Base-by-base conservation (phyloP, 2,329 filamentous ascomycete genomes). In the Lachnum nothofagi region DNA sequence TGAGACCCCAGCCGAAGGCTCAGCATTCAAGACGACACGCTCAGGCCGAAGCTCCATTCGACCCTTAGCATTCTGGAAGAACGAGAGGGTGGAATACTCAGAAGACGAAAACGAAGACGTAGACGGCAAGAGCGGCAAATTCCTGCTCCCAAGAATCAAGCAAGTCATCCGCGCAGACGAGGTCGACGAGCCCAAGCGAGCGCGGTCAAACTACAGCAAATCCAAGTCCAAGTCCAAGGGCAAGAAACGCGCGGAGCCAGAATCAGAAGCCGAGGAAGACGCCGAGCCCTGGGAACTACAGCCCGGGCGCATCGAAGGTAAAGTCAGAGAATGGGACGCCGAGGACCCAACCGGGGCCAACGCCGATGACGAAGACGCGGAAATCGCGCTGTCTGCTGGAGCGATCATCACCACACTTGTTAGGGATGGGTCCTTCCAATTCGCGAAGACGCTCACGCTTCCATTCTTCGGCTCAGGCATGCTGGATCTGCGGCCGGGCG, bases 381-480 rank as follows among this genome's bases (percentile, higher is more conserved):
- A 67, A 23, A 71, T 84, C 47, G 74, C 73, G 45, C 75, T 72
- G 46, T 67, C 71, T 5, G 77, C 78, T 17, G 57, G 57, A 12
- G 63, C 63, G 2, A 77, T 85, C 44, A 69, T 79, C 56, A 79
- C 79, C 20, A 72, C 72, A 20, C 75, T 80, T 49, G 80, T 83
- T 53, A 74, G 75, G 46, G 75, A 78, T 62, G 84, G 85, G 16
- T 82, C 81, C 3, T 97, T 97, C 75, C 80, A 81, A 48, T 97
- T 95, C 65, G 87, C 88, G 27, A 97, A 96, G 72, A 86, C 91
- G 52, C 78, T 94, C 49, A 88, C 83, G 23, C 74, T 87, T 53
- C 82, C 86, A 0, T 97, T 95, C 68, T 88, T 97, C 67, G 91
- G 90, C 27, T 85, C 86, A 8, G 93, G 93, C 14, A 79, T 97